phyloP scores from a whole-genome alignment of 2,329 filamentous ascomycete genomes.

The Calonectria leucothoes region DNA sequence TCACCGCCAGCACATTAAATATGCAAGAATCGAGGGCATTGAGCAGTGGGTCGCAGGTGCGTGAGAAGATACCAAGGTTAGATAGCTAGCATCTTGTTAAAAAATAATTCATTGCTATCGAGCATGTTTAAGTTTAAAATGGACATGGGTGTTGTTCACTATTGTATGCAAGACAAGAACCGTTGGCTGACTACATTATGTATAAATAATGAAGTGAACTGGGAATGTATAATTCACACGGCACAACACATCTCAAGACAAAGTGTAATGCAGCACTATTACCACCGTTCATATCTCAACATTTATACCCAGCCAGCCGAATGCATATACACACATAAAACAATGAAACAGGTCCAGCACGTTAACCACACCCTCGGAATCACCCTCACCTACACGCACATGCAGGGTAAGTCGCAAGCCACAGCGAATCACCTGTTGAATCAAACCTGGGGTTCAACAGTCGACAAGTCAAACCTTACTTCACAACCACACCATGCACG shows the following conservation, averaged over 20 bases:
- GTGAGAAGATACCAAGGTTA: background rate
- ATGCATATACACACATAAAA: background rate
- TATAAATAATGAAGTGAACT: no score
- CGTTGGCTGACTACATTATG: no score
- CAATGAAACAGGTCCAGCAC: background rate
- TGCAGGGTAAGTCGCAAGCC: background rate
- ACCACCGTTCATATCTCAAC: no score
- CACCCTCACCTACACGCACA: background rate
- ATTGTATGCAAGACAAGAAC: no score
- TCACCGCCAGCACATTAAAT: conserved; percentile 56
- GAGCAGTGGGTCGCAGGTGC: conserved; percentile 38
- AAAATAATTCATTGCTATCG: no score
- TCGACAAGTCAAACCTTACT: background rate
- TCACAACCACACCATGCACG: background rate
- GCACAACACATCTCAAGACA: no score
- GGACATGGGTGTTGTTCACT: no score
- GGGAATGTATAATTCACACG: no score
- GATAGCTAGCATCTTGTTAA: no score
- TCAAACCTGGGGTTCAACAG: background rate
- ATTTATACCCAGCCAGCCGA: no score
- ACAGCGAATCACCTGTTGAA: background rate
- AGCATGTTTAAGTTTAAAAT: no score
- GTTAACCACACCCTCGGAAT: background rate
- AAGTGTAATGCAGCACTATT: no score
- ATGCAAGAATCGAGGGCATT: conserved; percentile 45